Percentiles rank a stretch among this genome's conserved stretches.
These are phyloP conservation scores for Deinandra increscens DNA, from an alignment of 129 eudicot species.

Conservation along the genomic window DNA sequence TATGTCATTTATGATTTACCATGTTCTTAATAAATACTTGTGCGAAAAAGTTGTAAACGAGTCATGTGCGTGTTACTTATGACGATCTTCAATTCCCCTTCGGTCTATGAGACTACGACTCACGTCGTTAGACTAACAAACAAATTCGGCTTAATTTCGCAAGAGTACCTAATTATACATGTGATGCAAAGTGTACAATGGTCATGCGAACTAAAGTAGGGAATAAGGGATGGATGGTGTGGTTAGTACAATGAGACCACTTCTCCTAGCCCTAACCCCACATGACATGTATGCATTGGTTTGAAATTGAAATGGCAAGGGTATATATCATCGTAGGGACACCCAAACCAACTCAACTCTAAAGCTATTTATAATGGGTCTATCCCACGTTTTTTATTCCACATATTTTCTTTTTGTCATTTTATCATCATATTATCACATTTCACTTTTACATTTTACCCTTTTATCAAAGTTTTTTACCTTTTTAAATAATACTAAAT, in stretches of 20 bases:
- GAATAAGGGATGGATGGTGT: constrained; percentile 20
- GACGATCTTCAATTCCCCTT: constrained; percentile 34
- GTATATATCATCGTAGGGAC: constrained; percentile 27
- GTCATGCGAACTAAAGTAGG: constrained; percentile 19
- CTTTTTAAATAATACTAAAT: too few species aligned
- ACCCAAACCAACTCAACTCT: constrained; percentile 20
- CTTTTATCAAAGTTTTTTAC: too few species aligned
- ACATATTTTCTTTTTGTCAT: too few species aligned
- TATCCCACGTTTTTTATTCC: too few species aligned
- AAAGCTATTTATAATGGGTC: too few species aligned
- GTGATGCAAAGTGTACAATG: constrained; percentile 21
- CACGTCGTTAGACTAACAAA: constrained; percentile 13
- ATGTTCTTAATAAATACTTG: constrained; percentile 28
- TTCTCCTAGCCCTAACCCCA: constrained; percentile 36
- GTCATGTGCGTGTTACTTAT: constrained; percentile 29
- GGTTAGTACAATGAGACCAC: constrained; percentile 34
- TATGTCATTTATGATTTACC: constrained; percentile 26
- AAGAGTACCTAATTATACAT: constrained; percentile 17
- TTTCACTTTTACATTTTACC: too few species aligned
- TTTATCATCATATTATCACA: too few species aligned
- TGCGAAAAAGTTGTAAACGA: constrained; percentile 19
- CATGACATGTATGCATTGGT: constrained; percentile 42
- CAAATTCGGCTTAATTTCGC: constrained; percentile 24
- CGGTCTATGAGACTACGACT: constrained; percentile 21
- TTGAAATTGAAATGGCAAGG: constrained; percentile 39